A percentile compares a stretch with the other conserved stretches of the same genome.
These are phyloP conservation scores for Arthrobotrys sinensis DNA, from an alignment of 2,329 filamentous ascomycete genomes.

Conservation along the genomic window DNA sequence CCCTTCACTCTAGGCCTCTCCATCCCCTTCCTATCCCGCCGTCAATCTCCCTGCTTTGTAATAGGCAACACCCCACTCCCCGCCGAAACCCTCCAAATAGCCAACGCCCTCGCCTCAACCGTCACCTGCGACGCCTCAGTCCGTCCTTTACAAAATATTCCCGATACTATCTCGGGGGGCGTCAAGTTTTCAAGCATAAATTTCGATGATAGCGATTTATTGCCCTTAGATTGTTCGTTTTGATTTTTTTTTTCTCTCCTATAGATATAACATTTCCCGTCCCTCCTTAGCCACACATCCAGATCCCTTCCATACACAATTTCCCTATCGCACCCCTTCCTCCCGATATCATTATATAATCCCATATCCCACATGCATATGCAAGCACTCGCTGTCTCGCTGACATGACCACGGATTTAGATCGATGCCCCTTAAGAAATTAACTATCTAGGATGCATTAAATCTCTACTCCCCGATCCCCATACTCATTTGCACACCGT, in stretches of 20 bases:
- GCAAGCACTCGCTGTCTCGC: too few relatives aligned
- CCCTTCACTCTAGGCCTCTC: slow-evolving; percentile 29
- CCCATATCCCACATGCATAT: too few relatives aligned
- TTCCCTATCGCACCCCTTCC: too few relatives aligned
- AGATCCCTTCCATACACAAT: too few relatives aligned
- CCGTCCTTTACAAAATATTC: slow-evolving; percentile 72
- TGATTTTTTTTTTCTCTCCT: background rate
- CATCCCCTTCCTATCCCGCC: slow-evolving; percentile 30
- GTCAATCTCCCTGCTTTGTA: slow-evolving; percentile 48
- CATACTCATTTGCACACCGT: too few relatives aligned
- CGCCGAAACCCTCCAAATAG: slow-evolving; percentile 70
- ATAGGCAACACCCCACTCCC: slow-evolving; percentile 68
- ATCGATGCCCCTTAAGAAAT: too few relatives aligned
- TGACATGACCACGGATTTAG: too few relatives aligned
- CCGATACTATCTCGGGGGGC: slow-evolving; percentile 73
- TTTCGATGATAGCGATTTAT: slow-evolving; percentile 71
- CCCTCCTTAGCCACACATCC: background rate
- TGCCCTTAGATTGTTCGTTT: slow-evolving; percentile 69
- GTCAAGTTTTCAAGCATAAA: slow-evolving; percentile 73
- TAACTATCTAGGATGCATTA: too few relatives aligned
- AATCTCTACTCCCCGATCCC: too few relatives aligned
- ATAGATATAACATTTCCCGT: background rate
- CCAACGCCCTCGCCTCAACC: slow-evolving; percentile 67
- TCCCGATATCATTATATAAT: too few relatives aligned
- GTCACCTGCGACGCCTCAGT: slow-evolving; percentile 71